Base-by-base conservation (phyloP, 345 rosid species). In the Citropsis articulata region DNA sequence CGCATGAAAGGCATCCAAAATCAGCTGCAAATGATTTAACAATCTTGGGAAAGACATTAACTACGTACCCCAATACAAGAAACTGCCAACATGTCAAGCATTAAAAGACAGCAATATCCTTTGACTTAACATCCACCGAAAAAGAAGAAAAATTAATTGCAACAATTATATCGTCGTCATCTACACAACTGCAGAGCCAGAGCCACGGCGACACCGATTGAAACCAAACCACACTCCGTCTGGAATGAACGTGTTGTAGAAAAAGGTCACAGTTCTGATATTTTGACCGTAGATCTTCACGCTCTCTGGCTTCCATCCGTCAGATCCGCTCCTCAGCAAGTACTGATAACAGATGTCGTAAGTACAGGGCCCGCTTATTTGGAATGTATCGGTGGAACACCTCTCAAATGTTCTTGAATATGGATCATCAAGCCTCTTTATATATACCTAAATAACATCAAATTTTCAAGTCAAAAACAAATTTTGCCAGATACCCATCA, bases 251-350 rank as follows among this genome's bases (percentile, higher is more conserved):
- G 13, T 64, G 12, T 64, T 18, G 40, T 64, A 64, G 22, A 30
- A 7, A 7, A 64, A 64, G 21, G 40, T 18, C 21, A 18, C 68
- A 12, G n/a, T 31, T 31, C 24, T 64, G 40, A 18, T 64, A 18
- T 64, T 2, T 31, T 36, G n/a, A 31, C 67, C 36, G 67, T 16
- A 63, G 67, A 30, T 63, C 67, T 63, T 63, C 67, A 63, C 67
- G 36, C 67, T 63, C 36, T 63, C 67, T 28, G 67, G 67, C 67
- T 63, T 30, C 67, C 67, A 63, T 30, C 67, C 67, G 67, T 63
- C 40, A 7, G 40, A 64, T 64, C 68, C 68, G 5, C 24, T 64
- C 40, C 68, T 35, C 13, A 64, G 68, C 19, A 64, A 3, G 38
- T 64, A 64, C 13, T 64, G 68, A 64, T 64, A 64, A 64, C 68